phyloP scores from a whole-genome alignment of 1,139 yeast genomes.

The Blastobotrys capitulatus region DNA sequence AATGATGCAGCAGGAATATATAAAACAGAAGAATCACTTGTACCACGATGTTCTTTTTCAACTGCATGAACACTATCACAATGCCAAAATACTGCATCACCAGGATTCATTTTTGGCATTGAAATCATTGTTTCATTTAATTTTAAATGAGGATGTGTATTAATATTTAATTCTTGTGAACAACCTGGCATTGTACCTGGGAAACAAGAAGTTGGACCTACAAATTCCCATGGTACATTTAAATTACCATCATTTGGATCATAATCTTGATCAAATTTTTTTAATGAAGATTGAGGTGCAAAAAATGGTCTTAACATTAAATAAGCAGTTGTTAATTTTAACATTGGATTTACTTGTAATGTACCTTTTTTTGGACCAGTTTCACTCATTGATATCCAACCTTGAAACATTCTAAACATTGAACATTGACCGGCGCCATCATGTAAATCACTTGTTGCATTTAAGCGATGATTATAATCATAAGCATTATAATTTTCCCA shows the following conservation, averaged over 20 bases:
- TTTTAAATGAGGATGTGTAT: slow-evolving; percentile 28
- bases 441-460: slow-evolving; percentile 38
- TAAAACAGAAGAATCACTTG: slow-evolving; percentile 39
- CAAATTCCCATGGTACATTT: slow-evolving; percentile 19
- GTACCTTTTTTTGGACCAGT: slow-evolving; percentile 43
- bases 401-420: slow-evolving; percentile 44
- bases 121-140: slow-evolving; percentile 25
- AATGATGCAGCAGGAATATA: slow-evolving; percentile 37
- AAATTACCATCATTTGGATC: slow-evolving; percentile 17
- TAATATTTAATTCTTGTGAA: slow-evolving; percentile 30
- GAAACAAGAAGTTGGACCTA: slow-evolving; percentile 21
- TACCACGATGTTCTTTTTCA: slow-evolving; percentile 40
- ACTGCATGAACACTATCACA: slow-evolving; percentile 46
- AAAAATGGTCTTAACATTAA: slow-evolving; percentile 44
- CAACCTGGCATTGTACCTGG: slow-evolving; percentile 27
- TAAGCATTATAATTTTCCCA: slow-evolving; percentile 48
- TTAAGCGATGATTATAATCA: slow-evolving; percentile 37
- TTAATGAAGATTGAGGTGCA: slow-evolving; percentile 23
- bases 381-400: slow-evolving; percentile 42
- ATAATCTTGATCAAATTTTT: slow-evolving; percentile 19
- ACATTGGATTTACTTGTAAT: slow-evolving; percentile 38
- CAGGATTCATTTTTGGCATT: slow-evolving; percentile 28
- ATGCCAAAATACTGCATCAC: slow-evolving; percentile 48
- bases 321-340: slow-evolving; percentile 38
- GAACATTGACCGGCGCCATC: slow-evolving; percentile 36